Evolutionary conservation across 768 basidiomycete species (phyloP).

Genomic region (Pholiota conissans): DNA sequence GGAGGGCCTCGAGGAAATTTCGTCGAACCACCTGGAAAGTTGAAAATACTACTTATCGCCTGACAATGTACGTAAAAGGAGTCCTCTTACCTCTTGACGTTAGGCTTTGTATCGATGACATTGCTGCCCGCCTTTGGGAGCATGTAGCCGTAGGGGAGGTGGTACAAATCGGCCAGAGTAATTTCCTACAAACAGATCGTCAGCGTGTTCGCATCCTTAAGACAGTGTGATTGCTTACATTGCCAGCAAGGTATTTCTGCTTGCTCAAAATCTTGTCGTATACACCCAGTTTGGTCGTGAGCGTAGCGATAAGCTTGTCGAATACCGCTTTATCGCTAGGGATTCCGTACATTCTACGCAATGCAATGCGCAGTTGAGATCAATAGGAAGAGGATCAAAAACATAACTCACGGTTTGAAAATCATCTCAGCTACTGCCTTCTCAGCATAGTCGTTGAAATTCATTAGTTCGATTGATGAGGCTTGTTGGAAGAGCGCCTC

Average conservation of each 20-base stretch:
- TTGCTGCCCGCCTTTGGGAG: conserved; percentile 21
- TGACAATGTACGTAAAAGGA: neutral
- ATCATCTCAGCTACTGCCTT: conserved; percentile 46
- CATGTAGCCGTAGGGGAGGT: conserved; percentile 36
- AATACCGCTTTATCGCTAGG: conserved; percentile 23
- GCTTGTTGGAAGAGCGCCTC: conserved; percentile 42
- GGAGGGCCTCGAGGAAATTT: conserved; percentile 43
- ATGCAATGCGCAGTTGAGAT: neutral
- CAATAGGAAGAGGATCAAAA: too few species aligned
- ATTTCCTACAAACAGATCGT: conserved; percentile 26
- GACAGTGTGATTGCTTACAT: conserved; percentile 34
- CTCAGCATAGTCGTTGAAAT: conserved; percentile 45
- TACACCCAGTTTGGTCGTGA: conserved; percentile 43
- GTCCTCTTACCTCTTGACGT: conserved; percentile 27
- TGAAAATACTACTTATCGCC: neutral
- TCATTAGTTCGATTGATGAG: conserved; percentile 45
- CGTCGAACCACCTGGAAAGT: conserved; percentile 22
- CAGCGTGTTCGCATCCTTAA: neutral
- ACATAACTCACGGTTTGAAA: conserved; percentile 43
- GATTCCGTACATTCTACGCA: conserved; percentile 12
- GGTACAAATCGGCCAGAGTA: conserved; percentile 46
- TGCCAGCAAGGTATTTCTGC: conserved; percentile 55
- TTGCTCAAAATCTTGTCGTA: conserved; percentile 57
- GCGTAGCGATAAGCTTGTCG: conserved; percentile 26
- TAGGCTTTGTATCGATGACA: conserved; percentile 37